These are phyloP conservation scores for Gnetum montanum DNA, from an alignment of 75 land plant genomes.

Conservation along the genomic window DNA sequence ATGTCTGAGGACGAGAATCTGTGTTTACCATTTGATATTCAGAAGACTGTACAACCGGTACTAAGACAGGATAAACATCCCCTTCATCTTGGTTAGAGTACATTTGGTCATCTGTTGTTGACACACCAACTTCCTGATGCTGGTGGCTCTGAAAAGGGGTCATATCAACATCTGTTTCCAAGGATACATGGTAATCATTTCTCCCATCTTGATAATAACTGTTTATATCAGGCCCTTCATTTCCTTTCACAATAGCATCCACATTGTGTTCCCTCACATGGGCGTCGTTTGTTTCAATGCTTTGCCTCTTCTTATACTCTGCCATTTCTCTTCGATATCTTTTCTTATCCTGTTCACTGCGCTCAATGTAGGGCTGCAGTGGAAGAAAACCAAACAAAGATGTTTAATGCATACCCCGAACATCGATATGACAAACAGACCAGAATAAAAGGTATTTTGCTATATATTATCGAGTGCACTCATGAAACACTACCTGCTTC, in stretches of 20 bases:
- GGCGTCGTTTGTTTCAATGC: not conserved
- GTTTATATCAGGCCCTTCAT: not conserved
- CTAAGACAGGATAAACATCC: not conserved
- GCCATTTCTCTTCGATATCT: slow-evolving; percentile 6
- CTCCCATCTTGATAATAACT: slow-evolving; percentile 4
- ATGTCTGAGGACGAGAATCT: not conserved
- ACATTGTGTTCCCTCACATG: not conserved
- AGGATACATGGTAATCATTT: slow-evolving; percentile 14
- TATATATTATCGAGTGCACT: too few species aligned
- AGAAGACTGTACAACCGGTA: not conserved
- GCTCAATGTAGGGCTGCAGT: slow-evolving; percentile 8
- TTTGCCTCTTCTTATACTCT: slow-evolving; percentile 8
- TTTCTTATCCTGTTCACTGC: slow-evolving; percentile 2
- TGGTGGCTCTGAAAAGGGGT: not conserved
- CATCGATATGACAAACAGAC: not conserved
- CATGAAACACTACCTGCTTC: too few species aligned
- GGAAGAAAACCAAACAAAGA: not conserved
- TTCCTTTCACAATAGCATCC: not conserved
- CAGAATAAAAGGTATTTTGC: not conserved
- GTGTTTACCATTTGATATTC: not conserved
- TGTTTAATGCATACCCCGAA: not conserved
- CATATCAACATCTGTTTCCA: slow-evolving; percentile 8
- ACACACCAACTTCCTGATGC: not conserved
- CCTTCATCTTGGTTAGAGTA: not conserved
- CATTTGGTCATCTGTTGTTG: not conserved